Evolutionary conservation across 192 early-diverging fungal genomes (phyloP), one percentile per base, ranked within the genome.

Genomic region (Coemansia biformis): DNA sequence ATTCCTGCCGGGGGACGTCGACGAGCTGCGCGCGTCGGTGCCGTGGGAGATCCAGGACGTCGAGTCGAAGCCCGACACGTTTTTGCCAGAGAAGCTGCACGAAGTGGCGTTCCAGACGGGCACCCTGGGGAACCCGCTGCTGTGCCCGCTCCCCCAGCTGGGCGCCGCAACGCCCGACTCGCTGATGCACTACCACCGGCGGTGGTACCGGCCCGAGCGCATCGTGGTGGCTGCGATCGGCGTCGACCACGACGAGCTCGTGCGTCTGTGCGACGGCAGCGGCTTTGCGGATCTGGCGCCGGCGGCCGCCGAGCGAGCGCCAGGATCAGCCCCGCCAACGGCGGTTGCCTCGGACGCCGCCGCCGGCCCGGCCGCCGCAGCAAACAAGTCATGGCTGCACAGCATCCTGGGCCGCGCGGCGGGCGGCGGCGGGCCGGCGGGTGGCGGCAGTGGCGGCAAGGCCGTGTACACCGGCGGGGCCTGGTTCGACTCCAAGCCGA

Each of bases 141-240:
- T 91, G 11, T 89, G 88, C 50, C 79, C 88, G 3, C 62, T 81
- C 13, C 77, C 79, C 13, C 80, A 76, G 51, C 78, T 96, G 15
- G 63, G 78, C 26, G 48, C 43, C 0, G 85, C 92, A 53, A 86
- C 83, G 1, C 78, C 85, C 1, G 79, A 81, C 2, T 58, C 78
- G 14, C 79, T 98, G 31, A 79, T 73, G 29, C 45, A 72, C 7
- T 98, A 86, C 60, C 84, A 86, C 40, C 54, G 75, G 15, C 83
- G 68, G 10, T 95, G 92, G 93, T 93, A 86, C 63, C 79, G 83
- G 7, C 93, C 95, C 0, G 88, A 95, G 45, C 82, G 93, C 36
- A 91, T 98, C 38, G 91, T 93, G 3, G 76, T 98, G 14, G 86
- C 88, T 3, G 90, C 84, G 4, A 81, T 87, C 21, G 96, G 96